Base-by-base conservation (phyloP, 73 alveolate genomes). In the Paramecium biaurelia region DNA sequence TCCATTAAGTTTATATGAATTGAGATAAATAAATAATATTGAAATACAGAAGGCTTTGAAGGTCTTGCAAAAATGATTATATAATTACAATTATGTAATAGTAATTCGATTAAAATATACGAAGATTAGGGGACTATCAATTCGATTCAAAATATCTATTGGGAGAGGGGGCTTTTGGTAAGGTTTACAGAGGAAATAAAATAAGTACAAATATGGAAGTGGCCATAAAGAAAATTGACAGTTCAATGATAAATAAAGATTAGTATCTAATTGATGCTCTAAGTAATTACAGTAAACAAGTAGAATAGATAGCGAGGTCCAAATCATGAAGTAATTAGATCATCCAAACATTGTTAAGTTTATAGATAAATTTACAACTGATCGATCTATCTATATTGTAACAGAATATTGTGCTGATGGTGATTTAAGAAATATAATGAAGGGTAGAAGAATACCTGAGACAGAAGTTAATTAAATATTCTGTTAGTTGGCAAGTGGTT, bases 371-470 rank as follows among this genome's bases (percentile, higher is more conserved):
- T 89, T 82, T 89, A 42, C 84, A 12, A 70, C 85, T 43, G 76
- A 41, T 24, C 68, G 84, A 4, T 76, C 85, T 14, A 70, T 82
- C 24, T 89, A 43, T 7, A 37, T 89, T 26, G 70, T 89, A 7
- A 89, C 87, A 59, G 94, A 89, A 34, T 89, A 14, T 34, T 89
- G 94, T 47, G 94, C 79, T 15, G 90, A 82, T 43, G 94, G 94
- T 3, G 94, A 89, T 72, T 63, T 89, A 32, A 38, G 84, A 45
- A 70, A 68, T 20, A 38, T 41, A 20, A 89, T 89, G 76, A 82
- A 89, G 49, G 84, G 94, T 2, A 47, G 84, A 37, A 35, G 23
- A n/a, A 26, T 70, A 24, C 53, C 42, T n/a, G 94, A 89, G 49
- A 43, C 70, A 24, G 67, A 89, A 43, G 92, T 82, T 21, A 43